A percentile compares a stretch with the other conserved stretches of the same genome.
phyloP scores from a whole-genome alignment of 2,329 filamentous ascomycete genomes.

The Cyphellophora europaea region DNA sequence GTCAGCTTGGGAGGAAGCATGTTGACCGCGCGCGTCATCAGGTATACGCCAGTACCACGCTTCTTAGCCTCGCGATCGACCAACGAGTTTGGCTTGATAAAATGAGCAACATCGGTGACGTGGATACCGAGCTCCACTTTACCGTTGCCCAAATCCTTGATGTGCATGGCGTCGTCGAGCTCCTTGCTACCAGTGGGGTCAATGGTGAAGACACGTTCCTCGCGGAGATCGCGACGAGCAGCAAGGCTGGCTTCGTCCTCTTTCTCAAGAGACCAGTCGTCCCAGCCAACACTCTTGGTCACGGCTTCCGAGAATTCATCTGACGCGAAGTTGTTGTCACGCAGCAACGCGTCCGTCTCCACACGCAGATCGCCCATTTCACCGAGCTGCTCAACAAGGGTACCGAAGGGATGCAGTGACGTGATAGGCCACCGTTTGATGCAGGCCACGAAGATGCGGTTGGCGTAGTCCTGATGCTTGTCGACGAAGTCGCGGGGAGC shows the following conservation, averaged over 20 bases:
- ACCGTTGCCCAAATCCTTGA: conserved; percentile 74
- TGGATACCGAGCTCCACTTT: conserved; percentile 92
- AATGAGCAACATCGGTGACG: conserved; percentile 90
- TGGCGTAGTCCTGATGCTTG: conserved; percentile 94
- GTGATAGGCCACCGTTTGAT: conserved; percentile 99
- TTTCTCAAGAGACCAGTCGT: conserved; percentile 79
- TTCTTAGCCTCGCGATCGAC: conserved; percentile 98
- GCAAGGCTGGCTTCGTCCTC: conserved; percentile 69
- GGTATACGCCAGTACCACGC: conserved; percentile 88
- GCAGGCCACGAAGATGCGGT: conserved; percentile 95
- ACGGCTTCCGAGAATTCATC: conserved; percentile 98
- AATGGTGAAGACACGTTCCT: conserved; percentile 82
- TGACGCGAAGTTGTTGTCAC: conserved; percentile 97
- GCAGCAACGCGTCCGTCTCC: conserved; percentile 90
- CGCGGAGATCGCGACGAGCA: conserved; percentile 79
- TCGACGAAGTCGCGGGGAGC: conserved; percentile 96
- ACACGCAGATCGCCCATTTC: conserved; percentile 97
- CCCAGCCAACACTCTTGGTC: conserved; percentile 79
- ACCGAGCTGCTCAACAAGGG: conserved; percentile 90
- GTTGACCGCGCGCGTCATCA: conserved; percentile 80
- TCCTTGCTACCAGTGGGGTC: conserved; percentile 82
- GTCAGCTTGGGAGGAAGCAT: conserved; percentile 82
- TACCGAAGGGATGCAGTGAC: conserved; percentile 97
- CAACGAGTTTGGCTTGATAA: conserved; percentile 90
- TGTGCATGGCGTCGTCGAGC: conserved; percentile 84